These are phyloP conservation scores for Mytilinidion resinicola DNA, from an alignment of 495 filamentous ascomycete genomes.

Conservation along the genomic window DNA sequence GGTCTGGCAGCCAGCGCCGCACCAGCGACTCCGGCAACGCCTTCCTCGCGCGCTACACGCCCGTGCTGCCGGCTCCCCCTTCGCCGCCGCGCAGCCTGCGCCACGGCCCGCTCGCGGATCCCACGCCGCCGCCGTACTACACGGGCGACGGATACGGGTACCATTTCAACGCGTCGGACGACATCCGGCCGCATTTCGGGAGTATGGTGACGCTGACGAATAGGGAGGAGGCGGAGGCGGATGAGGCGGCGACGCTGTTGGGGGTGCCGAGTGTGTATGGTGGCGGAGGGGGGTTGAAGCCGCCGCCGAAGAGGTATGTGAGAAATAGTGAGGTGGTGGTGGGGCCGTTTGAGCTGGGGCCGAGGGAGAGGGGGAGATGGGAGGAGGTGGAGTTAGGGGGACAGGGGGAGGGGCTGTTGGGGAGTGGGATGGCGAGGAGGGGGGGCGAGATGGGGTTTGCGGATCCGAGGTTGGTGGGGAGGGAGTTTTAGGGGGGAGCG, in stretches of 20 bases:
- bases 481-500: conserved; percentile 1
- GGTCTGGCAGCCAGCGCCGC: no score
- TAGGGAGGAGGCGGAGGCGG: no score
- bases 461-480: conserved; percentile 3
- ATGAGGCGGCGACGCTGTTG: neutral
- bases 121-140: no score
- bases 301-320: neutral
- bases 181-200: no score
- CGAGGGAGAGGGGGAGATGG: neutral
- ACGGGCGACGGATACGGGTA: no score
- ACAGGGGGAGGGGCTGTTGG: neutral
- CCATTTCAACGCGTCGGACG: no score
- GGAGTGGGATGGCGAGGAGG: neutral
- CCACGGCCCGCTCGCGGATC: no score
- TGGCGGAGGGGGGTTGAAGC: neutral
- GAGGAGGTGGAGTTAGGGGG: neutral
- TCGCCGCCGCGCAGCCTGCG: no score
- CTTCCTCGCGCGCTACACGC: neutral
- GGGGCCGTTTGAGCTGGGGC: neutral
- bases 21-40: neutral
- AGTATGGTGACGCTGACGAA: no score
- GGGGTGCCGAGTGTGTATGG: no score
- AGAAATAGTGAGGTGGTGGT: neutral
- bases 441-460: neutral
- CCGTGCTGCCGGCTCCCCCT: neutral